Conservation (phyloP, 1,284 basidiomycete species). For the Gomphus bonarii region DNA sequence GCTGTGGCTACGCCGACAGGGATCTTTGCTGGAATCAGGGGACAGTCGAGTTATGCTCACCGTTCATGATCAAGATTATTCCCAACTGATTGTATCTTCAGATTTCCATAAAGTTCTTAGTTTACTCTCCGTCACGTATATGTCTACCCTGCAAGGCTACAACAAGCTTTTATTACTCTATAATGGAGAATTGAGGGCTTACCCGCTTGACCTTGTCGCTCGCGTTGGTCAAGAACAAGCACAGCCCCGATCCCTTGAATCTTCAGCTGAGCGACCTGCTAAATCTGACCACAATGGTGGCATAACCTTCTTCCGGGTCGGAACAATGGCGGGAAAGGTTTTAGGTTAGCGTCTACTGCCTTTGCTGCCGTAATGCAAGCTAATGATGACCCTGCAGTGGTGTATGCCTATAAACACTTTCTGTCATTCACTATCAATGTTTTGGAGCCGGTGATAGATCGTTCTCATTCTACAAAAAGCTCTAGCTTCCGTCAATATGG, state of each 20-base stretch:
- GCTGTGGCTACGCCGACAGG: constrained; percentile 51
- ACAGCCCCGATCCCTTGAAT: constrained; percentile 35
- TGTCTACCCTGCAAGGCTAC: constrained; percentile 47
- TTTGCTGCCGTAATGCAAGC: neutral
- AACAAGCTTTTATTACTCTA: constrained; percentile 58
- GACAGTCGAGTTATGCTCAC: constrained; percentile 31
- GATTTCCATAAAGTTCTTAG: constrained; percentile 47
- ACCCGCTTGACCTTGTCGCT: constrained; percentile 58
- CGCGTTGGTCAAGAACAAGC: constrained; percentile 42
- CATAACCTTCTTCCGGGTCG: constrained; percentile 49
- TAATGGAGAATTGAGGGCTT: constrained; percentile 47
- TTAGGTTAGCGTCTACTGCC: constrained; percentile 32
- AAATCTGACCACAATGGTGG: constrained; percentile 29
- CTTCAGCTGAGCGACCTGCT: constrained; percentile 47
- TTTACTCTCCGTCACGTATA: constrained; percentile 35
- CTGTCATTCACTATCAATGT: constrained; percentile 42
- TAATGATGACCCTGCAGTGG: constrained; percentile 34
- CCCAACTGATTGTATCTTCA: constrained; percentile 20
- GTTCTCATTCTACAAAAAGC: constrained; percentile 32
- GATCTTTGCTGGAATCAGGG: constrained; percentile 49
- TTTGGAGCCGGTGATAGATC: constrained; percentile 30
- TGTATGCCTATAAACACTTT: constrained; percentile 54
- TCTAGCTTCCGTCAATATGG: constrained; percentile 48
- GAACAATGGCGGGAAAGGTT: constrained; percentile 39
- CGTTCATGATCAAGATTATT: neutral